phyloP scores from a whole-genome alignment of 192 early-diverging fungal genomes.

The Phycomyces blakesleeanus region DNA sequence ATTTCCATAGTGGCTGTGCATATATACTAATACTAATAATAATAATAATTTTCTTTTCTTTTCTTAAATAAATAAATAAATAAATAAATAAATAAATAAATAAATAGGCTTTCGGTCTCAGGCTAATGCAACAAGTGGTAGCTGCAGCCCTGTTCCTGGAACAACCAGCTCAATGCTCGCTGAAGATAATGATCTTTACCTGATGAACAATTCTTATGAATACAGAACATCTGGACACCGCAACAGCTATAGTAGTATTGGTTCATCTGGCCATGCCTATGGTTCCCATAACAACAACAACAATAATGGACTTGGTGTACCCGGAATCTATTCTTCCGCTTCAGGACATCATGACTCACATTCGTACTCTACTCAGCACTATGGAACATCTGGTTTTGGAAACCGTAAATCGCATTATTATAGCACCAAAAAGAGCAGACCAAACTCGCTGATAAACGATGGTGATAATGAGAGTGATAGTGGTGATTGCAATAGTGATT shows the following conservation, averaged over 20 bases:
- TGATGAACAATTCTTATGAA: conserved; percentile 26
- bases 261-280: not conserved
- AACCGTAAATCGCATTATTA: not conserved
- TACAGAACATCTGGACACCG: conserved; percentile 7
- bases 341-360: not conserved
- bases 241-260: not conserved
- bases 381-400: not conserved
- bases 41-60: too few relatives aligned
- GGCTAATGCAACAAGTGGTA: conserved; percentile 2
- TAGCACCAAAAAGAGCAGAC: too few relatives aligned
- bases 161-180: not conserved
- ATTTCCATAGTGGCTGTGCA: too few relatives aligned
- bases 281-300: too few relatives aligned
- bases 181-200: conserved; percentile 21
- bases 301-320: not conserved
- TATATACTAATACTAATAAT: too few relatives aligned
- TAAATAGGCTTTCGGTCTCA: not conserved
- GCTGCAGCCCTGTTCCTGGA: conserved; percentile 23
- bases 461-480: too few relatives aligned
- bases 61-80: too few relatives aligned
- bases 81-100: too few relatives aligned
- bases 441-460: too few relatives aligned
- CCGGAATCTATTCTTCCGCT: not conserved
- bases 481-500: too few relatives aligned
- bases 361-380: not conserved